Percentiles rank a stretch among this genome's conserved stretches.
These are phyloP conservation scores for Neurospora hispaniola DNA, from an alignment of 495 filamentous ascomycete species.

Conservation along the genomic window DNA sequence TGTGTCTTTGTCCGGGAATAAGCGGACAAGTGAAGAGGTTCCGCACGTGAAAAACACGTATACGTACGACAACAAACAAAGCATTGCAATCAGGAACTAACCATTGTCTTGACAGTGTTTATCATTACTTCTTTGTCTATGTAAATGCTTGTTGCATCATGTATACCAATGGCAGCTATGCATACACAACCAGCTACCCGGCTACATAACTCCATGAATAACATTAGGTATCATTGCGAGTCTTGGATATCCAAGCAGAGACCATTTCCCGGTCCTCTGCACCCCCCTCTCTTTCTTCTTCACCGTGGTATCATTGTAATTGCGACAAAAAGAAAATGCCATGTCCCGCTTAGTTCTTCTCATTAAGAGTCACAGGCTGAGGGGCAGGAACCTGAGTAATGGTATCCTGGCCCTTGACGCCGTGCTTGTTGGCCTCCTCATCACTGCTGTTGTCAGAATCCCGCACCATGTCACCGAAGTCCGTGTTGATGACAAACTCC, in stretches of 20 bases:
- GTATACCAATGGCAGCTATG: neutral
- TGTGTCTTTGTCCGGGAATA: neutral
- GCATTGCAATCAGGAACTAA: neutral
- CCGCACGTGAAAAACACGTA: neutral
- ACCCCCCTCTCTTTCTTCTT: neutral
- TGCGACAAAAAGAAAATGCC: neutral
- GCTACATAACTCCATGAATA: neutral
- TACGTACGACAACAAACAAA: neutral
- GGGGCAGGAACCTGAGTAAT: neutral
- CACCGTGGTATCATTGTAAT: neutral
- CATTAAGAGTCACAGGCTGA: neutral
- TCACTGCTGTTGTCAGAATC: constrained; percentile 33
- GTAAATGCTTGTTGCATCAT: neutral
- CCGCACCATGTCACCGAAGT: constrained; percentile 25
- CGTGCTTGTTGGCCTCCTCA: constrained; percentile 13
- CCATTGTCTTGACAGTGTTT: neutral
- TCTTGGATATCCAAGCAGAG: neutral
- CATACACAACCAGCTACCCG: neutral
- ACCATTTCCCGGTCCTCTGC: neutral
- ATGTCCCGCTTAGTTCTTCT: neutral
- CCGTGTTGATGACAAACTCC: constrained; percentile 32
- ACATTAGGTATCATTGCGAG: neutral
- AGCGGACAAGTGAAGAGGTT: neutral
- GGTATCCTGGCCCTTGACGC: neutral
- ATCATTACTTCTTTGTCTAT: neutral